Conservation (phyloP, 1,284 basidiomycete genomes). For the Austroboletus niveus region DNA sequence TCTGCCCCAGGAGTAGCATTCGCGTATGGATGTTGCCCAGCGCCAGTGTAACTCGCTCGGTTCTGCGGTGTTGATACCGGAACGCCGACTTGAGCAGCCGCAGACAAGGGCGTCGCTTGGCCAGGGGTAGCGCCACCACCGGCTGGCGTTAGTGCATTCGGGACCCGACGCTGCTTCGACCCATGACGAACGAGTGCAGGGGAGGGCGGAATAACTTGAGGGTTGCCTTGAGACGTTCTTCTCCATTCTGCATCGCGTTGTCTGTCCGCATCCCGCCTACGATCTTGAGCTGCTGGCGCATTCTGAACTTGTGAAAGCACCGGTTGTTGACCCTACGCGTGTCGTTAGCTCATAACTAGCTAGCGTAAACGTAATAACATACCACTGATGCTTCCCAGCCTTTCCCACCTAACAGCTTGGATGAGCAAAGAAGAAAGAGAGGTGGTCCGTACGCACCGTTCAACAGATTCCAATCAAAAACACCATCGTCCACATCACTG, state of each 20-base stretch:
- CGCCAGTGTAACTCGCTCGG: conserved; percentile 41
- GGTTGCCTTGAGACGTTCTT: conserved; percentile 55
- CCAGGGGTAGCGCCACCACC: conserved; percentile 44
- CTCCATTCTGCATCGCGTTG: conserved; percentile 43
- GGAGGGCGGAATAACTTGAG: conserved; percentile 60
- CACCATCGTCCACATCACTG: conserved; percentile 87
- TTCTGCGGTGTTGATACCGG: conserved; percentile 55
- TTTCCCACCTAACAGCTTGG: conserved; percentile 63
- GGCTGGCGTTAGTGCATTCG: conserved; percentile 53
- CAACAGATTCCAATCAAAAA: conserved; percentile 96
- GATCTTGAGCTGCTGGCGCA: conserved; percentile 48
- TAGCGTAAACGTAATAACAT: conserved; percentile 29
- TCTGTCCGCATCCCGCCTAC: conserved; percentile 56
- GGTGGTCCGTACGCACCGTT: conserved; percentile 64
- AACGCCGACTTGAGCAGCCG: conserved; percentile 71
- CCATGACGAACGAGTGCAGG: conserved; percentile 73
- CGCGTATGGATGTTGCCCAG: conserved; percentile 65
- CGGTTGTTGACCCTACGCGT: conserved; percentile 52
- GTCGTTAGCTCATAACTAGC: conserved; percentile 14
- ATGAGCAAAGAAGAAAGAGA: conserved; percentile 8
- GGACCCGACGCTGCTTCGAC: conserved; percentile 63
- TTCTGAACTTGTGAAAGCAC: conserved; percentile 62
- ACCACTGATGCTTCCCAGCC: conserved; percentile 91
- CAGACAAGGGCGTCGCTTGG: conserved; percentile 63
- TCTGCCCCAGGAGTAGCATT: conserved; percentile 54